phyloP scores from a whole-genome alignment of 768 basidiomycete genomes.

The Amanita brunnescens region DNA sequence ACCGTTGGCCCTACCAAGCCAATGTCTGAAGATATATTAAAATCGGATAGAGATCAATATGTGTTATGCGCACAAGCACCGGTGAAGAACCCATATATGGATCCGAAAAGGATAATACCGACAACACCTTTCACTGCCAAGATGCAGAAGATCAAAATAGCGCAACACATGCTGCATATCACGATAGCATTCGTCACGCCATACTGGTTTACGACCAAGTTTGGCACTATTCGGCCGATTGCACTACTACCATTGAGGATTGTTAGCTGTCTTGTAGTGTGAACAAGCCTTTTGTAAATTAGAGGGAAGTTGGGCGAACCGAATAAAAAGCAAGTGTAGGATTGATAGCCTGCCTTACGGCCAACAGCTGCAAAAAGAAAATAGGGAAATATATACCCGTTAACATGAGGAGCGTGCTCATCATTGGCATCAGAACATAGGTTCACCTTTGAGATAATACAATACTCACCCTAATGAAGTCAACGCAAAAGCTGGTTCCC shows the following conservation, averaged over 20 bases:
- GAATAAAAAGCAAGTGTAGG: constrained; percentile 48
- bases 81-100: constrained; percentile 39
- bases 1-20: constrained; percentile 38
- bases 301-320: constrained; percentile 20
- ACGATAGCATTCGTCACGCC: constrained; percentile 36
- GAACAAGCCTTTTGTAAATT: not conserved
- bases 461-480: constrained; percentile 30
- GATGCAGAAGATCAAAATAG: constrained; percentile 34
- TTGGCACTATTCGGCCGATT: constrained; percentile 38
- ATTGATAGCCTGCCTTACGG: constrained; percentile 36
- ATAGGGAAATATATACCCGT: constrained; percentile 39
- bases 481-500: constrained; percentile 35
- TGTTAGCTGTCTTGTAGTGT: constrained; percentile 26
- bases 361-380: constrained; percentile 49
- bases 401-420: constrained; percentile 26
- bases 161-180: constrained; percentile 20
- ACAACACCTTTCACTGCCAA: constrained; percentile 27
- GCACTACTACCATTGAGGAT: constrained; percentile 43
- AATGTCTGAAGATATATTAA: constrained; percentile 22
- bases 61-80: constrained; percentile 32
- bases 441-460: not conserved
- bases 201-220: constrained; percentile 28
- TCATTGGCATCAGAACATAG: not conserved
- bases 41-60: not conserved
- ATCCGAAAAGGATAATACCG: constrained; percentile 29